Base-by-base conservation (phyloP, 2,329 filamentous ascomycete genomes). In the Xylaria multiplex region DNA sequence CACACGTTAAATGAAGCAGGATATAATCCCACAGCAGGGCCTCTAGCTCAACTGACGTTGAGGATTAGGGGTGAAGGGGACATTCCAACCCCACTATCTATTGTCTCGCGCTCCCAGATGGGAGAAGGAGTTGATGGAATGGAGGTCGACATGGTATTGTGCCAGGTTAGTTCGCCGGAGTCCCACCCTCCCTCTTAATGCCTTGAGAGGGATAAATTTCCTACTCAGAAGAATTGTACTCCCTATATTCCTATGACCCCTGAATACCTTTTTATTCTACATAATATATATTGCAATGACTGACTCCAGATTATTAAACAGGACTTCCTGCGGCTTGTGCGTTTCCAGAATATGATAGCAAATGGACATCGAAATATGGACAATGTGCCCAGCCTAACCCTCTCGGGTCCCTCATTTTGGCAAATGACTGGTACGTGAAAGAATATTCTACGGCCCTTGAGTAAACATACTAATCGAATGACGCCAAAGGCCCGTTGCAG, bases 81-180 rank as follows among this genome's bases (percentile, higher is more conserved):
- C 3, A 30, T 40, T 14, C 2, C 5, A 6, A 6, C 53, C 0
- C 24, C 7, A 3, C 14, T 63, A 6, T 3, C 40, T 0, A 50
- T 63, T 6, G 0, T 58, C 2, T 2, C 22, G 30, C 54, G 61
- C 8, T 14, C 40, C 2, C 27, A 7, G 2, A 2, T 13, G 37
- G 3, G 2, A 19, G 19, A 30, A 2, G 14, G 9, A 13, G 1
- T 14, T 30, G 46, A 48, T 3, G 32, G 9, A 40, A 16, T 14
- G 8, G 24, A 16, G 3, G 43, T 58, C 8, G 54, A 58, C 13
- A 13, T 63, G 11, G 54, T 63, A 9, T n/a, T 63, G 3, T 50
- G 61, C 3, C 24, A 5, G 27, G 27, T 27, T 27, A 27, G 27
- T 27, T 27, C 27, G 27, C 27, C 5, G 27, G 27, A 27, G 27